Evolutionary conservation across 768 basidiomycete species (phyloP).

Genomic region (Pleurotus salmoneostramineus): DNA sequence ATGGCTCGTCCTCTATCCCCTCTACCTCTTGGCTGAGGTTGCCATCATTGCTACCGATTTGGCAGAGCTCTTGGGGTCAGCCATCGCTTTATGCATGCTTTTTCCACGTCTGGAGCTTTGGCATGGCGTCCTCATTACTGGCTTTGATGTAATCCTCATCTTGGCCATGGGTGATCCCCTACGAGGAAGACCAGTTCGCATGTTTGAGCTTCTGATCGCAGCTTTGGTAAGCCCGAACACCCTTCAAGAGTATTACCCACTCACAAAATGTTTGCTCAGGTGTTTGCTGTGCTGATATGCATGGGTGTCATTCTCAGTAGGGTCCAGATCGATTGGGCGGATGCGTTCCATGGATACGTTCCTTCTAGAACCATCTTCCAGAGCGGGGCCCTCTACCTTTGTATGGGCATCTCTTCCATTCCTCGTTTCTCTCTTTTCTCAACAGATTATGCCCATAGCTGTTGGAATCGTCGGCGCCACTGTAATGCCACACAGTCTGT

Average conservation of each 20-base stretch:
- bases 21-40: slow-evolving; percentile 63
- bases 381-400: slow-evolving; percentile 58
- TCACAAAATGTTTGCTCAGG: slow-evolving; percentile 33
- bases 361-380: slow-evolving; percentile 66
- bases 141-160: slow-evolving; percentile 64
- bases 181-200: slow-evolving; percentile 56
- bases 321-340: slow-evolving; percentile 65
- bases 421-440: too few species aligned
- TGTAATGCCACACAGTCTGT: slow-evolving; percentile 90
- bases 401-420: slow-evolving; percentile 28
- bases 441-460: slow-evolving; percentile 28
- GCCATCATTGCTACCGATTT: slow-evolving; percentile 78
- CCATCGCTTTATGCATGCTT: slow-evolving; percentile 75
- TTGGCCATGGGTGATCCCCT: slow-evolving; percentile 71
- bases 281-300: slow-evolving; percentile 70
- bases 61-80: slow-evolving; percentile 78
- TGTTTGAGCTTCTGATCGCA: slow-evolving; percentile 67
- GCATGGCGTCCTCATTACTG: slow-evolving; percentile 68
- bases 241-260: background rate
- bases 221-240: slow-evolving; percentile 42
- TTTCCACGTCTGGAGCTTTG: slow-evolving; percentile 68
- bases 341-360: slow-evolving; percentile 72
- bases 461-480: slow-evolving; percentile 81
- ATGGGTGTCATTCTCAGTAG: slow-evolving; percentile 75
- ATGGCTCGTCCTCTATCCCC: slow-evolving; percentile 59